These are phyloP conservation scores for Allantophomopsis lycopodina DNA, from an alignment of 2,329 filamentous ascomycete genomes.

Conservation along the genomic window DNA sequence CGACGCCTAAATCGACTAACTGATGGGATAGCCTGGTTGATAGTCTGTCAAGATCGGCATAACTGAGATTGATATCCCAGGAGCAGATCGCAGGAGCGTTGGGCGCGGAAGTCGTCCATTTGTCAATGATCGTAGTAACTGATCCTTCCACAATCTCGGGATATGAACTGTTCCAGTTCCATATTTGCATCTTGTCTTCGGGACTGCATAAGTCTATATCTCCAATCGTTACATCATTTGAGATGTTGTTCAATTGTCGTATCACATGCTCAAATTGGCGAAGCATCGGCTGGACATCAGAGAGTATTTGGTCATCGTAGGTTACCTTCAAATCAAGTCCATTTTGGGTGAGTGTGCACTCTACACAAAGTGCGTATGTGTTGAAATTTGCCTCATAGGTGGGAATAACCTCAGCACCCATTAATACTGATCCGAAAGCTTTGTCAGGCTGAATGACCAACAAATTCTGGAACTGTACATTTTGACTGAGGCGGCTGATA, in stretches of 20 bases:
- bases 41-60: constrained; percentile 6
- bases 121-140: no score
- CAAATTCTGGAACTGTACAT: constrained; percentile 23
- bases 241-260: background rate
- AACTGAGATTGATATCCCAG: constrained; percentile 9
- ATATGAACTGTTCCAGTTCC: constrained; percentile 2
- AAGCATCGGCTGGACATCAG: background rate
- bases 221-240: background rate
- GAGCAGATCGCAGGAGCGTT: constrained; percentile 4
- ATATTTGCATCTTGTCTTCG: constrained; percentile 1
- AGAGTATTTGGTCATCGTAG: background rate
- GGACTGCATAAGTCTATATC: constrained; percentile 1
- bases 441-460: constrained; percentile 20
- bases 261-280: constrained; percentile 3
- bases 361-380: constrained; percentile 1
- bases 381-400: background rate
- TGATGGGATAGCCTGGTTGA: constrained; percentile 4
- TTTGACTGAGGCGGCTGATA: constrained; percentile 25
- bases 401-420: background rate
- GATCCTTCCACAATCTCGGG: no score
- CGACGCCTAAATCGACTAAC: constrained; percentile 3
- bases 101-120: no score
- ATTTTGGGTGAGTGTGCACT: background rate
- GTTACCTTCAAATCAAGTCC: background rate
- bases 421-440: background rate